Conservation (phyloP, 225 moss, liverwort and hornwort genomes). For the Asterella californica region DNA sequence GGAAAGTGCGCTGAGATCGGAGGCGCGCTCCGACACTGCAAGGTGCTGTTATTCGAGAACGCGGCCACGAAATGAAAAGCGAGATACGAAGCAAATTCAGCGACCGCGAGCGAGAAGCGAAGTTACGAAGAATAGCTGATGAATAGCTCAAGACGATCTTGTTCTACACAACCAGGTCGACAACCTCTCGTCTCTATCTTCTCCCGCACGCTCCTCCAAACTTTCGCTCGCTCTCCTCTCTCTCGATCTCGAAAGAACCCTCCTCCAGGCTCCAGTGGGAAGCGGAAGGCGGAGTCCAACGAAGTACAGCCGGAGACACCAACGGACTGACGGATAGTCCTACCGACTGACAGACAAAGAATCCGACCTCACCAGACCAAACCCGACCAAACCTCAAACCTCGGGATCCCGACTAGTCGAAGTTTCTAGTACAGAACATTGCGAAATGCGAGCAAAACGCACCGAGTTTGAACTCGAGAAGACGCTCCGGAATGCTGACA, state of each 20-base stretch:
- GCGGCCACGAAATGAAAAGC: not conserved
- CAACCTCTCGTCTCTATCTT: not conserved
- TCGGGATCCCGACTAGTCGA: not conserved
- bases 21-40: not conserved
- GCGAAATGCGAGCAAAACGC: too few relatives aligned
- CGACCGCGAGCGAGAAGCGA: not conserved
- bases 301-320: not conserved
- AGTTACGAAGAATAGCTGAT: not conserved
- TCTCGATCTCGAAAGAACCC: not conserved
- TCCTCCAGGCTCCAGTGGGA: not conserved
- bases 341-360: not conserved
- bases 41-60: not conserved
- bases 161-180: not conserved
- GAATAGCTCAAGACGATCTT: not conserved
- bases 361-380: not conserved
- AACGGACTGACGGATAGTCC: not conserved
- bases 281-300: not conserved
- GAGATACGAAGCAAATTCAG: not conserved
- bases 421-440: not conserved
- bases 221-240: not conserved
- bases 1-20: not conserved
- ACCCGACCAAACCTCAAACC: not conserved
- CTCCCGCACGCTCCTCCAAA: not conserved
- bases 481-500: too few relatives aligned
- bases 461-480: too few relatives aligned